phyloP scores from a whole-genome alignment of 2,329 filamentous ascomycete genomes.

The Stemphylium beticola region DNA sequence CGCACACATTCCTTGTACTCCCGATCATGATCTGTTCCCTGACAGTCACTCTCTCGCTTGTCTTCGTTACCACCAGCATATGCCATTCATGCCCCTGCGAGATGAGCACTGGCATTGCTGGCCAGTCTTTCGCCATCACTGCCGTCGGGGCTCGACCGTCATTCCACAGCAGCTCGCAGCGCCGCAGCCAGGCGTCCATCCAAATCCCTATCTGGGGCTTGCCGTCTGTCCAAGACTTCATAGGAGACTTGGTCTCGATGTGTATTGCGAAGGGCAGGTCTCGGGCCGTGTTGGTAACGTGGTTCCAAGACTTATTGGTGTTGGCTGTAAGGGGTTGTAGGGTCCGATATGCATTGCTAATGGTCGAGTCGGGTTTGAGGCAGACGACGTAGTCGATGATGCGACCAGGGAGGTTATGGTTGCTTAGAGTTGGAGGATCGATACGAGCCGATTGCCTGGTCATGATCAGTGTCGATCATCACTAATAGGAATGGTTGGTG shows the following conservation, averaged over 20 bases:
- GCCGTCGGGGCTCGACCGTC: background rate
- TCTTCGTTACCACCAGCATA: slow-evolving; percentile 30
- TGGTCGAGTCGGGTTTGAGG: slow-evolving; percentile 23
- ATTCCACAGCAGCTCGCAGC: slow-evolving; percentile 21
- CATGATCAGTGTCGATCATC: background rate
- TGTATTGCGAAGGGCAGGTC: slow-evolving; percentile 31
- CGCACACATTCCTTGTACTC: slow-evolving; percentile 31
- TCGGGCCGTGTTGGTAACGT: slow-evolving; percentile 16
- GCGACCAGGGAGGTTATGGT: slow-evolving; percentile 23
- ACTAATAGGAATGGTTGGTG: background rate
- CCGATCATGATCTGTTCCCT: slow-evolving; percentile 30
- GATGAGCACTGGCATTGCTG: slow-evolving; percentile 30
- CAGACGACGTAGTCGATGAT: slow-evolving; percentile 33
- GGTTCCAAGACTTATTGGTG: slow-evolving; percentile 27
- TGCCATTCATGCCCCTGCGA: slow-evolving; percentile 37
- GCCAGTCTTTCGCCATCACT: slow-evolving; percentile 13
- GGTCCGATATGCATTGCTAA: slow-evolving; percentile 20
- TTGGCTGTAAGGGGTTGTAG: slow-evolving; percentile 18
- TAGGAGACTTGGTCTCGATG: slow-evolving; percentile 32
- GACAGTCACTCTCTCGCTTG: slow-evolving; percentile 22
- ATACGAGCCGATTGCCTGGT: slow-evolving; percentile 29
- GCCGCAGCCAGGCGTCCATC: slow-evolving; percentile 32
- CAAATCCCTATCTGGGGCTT: slow-evolving; percentile 35
- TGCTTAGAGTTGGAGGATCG: slow-evolving; percentile 24
- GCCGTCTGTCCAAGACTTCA: slow-evolving; percentile 35